These are phyloP conservation scores for Pneumocystis carinii DNA, from an alignment of 1,139 yeast genomes.

Conservation along the genomic window DNA sequence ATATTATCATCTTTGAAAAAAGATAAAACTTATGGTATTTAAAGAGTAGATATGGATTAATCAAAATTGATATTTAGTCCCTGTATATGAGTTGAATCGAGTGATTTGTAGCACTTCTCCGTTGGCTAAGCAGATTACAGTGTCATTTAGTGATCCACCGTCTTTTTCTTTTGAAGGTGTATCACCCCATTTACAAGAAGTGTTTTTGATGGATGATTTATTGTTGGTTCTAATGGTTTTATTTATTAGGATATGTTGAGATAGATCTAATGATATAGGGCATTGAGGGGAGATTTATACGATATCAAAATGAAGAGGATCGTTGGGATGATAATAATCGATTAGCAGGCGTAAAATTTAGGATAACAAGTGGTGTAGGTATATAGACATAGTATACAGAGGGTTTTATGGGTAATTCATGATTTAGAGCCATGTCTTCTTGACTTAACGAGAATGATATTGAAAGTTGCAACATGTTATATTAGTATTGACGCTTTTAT, in stretches of 20 bases:
- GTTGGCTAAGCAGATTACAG: not conserved
- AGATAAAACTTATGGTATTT: not conserved
- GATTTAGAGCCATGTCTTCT: slow-evolving; percentile 45
- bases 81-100: not conserved
- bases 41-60: not conserved
- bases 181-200: not conserved
- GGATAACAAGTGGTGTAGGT: not conserved
- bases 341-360: not conserved
- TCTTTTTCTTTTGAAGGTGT: not conserved
- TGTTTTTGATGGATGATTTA: not conserved
- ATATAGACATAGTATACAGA: not conserved
- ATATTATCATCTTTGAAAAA: not conserved
- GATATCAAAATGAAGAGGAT: not conserved
- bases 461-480: slow-evolving; percentile 49
- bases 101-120: not conserved
- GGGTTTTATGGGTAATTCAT: not conserved
- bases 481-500: slow-evolving; percentile 40
- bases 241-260: not conserved
- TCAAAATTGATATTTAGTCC: not conserved
- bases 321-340: not conserved
- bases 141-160: not conserved
- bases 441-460: slow-evolving; percentile 50
- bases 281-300: not conserved
- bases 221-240: not conserved
- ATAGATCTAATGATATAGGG: not conserved